Base-by-base conservation (phyloP, 2,329 filamentous ascomycete genomes). In the Scedosporium boydii region DNA sequence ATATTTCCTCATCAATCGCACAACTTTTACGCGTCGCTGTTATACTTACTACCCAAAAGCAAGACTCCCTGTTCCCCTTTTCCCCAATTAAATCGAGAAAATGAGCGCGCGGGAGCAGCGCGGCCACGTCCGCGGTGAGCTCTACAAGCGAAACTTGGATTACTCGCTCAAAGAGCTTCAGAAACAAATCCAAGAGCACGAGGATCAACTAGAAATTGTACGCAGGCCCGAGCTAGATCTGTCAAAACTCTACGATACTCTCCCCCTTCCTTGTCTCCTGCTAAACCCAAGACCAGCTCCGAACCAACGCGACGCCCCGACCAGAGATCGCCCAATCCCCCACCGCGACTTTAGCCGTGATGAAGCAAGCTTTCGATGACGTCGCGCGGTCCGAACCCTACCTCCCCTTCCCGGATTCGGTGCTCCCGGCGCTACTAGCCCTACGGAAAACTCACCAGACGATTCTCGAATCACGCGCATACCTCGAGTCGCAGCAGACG, bases 361-460 rank as follows among this genome's bases (percentile, higher is more conserved):
- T 92, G 69, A 86, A 84, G 67, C 75, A 79, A 59, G 89, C 88
- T 3, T 91, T 92, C 68, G 81, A 85, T 60, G 80, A 82, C 16
- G 76, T 91, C 57, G 81, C 84, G 12, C 76, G 82, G 53, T 79
- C 81, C 14, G 80, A 86, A 60, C 87, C 88, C 7, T 85, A 85
- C 67, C 76, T 93, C 23, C 90, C 90, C 2, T 78, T 80, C 26
- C 76, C 84, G 9, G 83, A 82, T 59, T 93, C 90, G 21, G 79
- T 87, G 5, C 74, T 95, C 6, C 89, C 90, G 3, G 84, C 87
- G 6, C 77, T 96, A 4, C 71, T 95, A 48, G 89, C 90, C 5
- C 74, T 91, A 61, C 85, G 88, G 60, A 85, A 83, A 68, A 86
- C 87, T 2, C 81, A 87, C 63, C 79, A 82, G 63, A 86, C 85